Evolutionary conservation across 495 filamentous ascomycete genomes (phyloP), one percentile per base, ranked within the genome.

Genomic region (Trichoderma gamsii): DNA sequence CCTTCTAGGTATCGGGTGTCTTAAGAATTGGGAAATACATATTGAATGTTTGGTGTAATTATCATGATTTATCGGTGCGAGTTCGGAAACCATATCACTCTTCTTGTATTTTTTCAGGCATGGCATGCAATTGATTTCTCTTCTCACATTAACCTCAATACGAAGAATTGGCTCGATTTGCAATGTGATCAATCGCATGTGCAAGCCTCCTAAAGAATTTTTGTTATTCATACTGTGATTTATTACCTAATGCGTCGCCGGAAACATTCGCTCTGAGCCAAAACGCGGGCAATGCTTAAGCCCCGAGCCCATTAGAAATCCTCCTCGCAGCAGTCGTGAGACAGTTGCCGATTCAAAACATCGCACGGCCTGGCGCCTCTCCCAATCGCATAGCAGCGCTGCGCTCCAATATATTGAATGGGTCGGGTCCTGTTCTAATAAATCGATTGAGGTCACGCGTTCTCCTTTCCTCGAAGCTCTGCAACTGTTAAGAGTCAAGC

Each of bases 331-430:
- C 44, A n/a, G 27, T 61, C 56, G n/a, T 56, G 25, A 61, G 56
- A 61, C 56, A 61, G 56, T 61, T 61, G 56, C 56, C 56, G 56
- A 27, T 21, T 32, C 56, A 61, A 61, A 32, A 61, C 25, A 61
- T 61, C 56, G 56, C 56, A 61, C 56, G 56, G 56, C 8, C 56
- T 25, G 9, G n/a, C 56, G 23, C 8, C 23, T 32, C 25, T 52
- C 56, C 15, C 56, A 27, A 61, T 12, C 9, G 8, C 25, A n/a
- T 29, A 25, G 23, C 56, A 61, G 56, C 56, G n/a, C 13, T 61
- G 56, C 56, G 56, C 56, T 61, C 56, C 56, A 61, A 61, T 61
- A 21, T 29, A 61, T 52, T 52, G 49, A 52, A 52, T 52, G 49
- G n/a, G 49, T 52, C 56, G 44, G 44, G 44, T 49, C 56, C 56